These are phyloP conservation scores for Teratosphaeria zuluensis DNA, from an alignment of 2,329 filamentous ascomycete species.

Conservation along the genomic window DNA sequence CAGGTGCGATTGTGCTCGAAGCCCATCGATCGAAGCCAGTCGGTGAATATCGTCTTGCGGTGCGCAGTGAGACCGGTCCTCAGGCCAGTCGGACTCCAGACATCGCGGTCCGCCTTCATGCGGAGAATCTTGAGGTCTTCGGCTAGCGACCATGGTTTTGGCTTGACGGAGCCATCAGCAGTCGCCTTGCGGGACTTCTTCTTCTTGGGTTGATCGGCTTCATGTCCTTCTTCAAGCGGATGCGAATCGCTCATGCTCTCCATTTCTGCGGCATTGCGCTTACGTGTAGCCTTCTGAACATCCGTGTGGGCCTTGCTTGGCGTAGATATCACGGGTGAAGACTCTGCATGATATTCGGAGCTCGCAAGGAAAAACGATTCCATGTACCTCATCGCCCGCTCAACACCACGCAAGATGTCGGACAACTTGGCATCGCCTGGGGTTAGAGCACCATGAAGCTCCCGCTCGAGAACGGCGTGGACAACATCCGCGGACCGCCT, in stretches of 20 bases:
- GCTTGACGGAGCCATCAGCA: not conserved
- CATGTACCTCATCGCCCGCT: not conserved
- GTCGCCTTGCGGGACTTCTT: not conserved
- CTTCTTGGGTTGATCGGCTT: not conserved
- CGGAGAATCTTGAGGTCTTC: not conserved
- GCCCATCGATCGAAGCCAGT: not conserved
- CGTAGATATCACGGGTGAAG: not conserved
- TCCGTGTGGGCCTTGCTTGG: not conserved
- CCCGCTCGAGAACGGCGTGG: not conserved
- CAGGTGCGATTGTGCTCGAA: not conserved
- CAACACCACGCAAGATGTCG: not conserved
- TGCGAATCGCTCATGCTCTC: not conserved
- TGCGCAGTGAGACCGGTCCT: not conserved
- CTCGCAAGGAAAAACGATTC: not conserved
- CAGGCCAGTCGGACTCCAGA: not conserved
- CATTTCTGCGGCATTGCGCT: not conserved
- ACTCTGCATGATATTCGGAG: too few species aligned
- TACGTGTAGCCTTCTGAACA: not conserved
- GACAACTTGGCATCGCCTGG: not conserved
- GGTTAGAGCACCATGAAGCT: not conserved
- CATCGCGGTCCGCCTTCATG: not conserved
- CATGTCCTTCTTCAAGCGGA: not conserved
- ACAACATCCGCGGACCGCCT: not conserved
- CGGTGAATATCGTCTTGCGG: not conserved
- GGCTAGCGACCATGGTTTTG: not conserved